phyloP scores from a whole-genome alignment of 1,284 basidiomycete species.

The Cutaneotrichosporon sp. region DNA sequence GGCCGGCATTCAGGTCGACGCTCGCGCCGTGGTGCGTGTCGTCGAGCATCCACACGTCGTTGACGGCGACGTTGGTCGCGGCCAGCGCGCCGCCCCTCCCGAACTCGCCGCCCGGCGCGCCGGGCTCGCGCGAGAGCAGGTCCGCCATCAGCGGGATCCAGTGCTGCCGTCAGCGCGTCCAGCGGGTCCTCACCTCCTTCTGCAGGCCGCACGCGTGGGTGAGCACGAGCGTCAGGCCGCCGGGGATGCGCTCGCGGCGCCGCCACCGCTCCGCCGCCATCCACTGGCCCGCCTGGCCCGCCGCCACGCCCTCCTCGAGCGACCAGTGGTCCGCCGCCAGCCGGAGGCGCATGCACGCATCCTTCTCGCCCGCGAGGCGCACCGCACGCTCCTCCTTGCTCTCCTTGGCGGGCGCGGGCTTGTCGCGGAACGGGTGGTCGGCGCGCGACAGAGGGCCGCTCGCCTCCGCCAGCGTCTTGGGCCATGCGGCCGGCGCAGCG shows the following conservation, averaged over 20 bases:
- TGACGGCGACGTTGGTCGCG: slow-evolving; percentile 51
- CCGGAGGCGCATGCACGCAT: slow-evolving; percentile 6
- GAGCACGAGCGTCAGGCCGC: slow-evolving; percentile 67
- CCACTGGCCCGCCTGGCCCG: slow-evolving; percentile 53
- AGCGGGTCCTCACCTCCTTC: slow-evolving; percentile 70
- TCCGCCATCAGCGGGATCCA: slow-evolving; percentile 66
- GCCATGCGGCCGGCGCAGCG: slow-evolving; percentile 68
- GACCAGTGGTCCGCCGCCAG: slow-evolving; percentile 16
- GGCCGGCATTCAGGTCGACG: slow-evolving; percentile 63
- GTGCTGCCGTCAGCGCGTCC: slow-evolving; percentile 20
- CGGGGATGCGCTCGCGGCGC: slow-evolving; percentile 25
- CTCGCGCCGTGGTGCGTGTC: slow-evolving; percentile 75
- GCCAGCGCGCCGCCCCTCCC: slow-evolving; percentile 8
- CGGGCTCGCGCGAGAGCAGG: slow-evolving; percentile 43
- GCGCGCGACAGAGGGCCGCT: slow-evolving; percentile 23
- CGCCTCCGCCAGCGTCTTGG: slow-evolving; percentile 56
- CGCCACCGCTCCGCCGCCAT: slow-evolving; percentile 32
- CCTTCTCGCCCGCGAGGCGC: slow-evolving; percentile 20
- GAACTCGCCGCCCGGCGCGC: background rate
- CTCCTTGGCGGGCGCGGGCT: slow-evolving; percentile 13
- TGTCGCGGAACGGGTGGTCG: slow-evolving; percentile 25
- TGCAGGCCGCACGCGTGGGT: slow-evolving; percentile 79
- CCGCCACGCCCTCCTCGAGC: slow-evolving; percentile 12
- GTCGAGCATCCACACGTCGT: slow-evolving; percentile 80
- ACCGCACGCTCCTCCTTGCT: slow-evolving; percentile 42